Percentiles rank a stretch among this genome's conserved stretches.
phyloP scores from a whole-genome alignment of 805 yeast genomes.

The Jamesozyma jinghongensis region DNA sequence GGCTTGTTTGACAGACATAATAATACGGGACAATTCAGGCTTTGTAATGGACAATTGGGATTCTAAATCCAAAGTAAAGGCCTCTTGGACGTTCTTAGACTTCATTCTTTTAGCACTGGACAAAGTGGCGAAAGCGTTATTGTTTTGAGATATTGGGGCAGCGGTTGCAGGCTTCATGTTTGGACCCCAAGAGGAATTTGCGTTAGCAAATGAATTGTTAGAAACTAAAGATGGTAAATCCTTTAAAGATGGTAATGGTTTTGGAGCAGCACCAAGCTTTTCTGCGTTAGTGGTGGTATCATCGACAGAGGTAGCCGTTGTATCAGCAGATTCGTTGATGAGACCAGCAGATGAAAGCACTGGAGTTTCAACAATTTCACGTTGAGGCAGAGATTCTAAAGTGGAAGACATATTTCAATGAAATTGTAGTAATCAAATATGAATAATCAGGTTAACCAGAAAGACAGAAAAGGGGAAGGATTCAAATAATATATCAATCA shows the following conservation, averaged over 20 bases:
- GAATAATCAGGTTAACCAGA: constrained; percentile 6
- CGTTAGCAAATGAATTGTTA: constrained; percentile 27
- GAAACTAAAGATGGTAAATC: constrained; percentile 64
- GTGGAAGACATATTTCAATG: constrained; percentile 3
- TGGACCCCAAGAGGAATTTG: constrained; percentile 37
- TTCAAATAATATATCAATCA: neutral
- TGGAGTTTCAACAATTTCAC: constrained; percentile 1
- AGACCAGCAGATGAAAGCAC: neutral
- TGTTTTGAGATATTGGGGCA: constrained; percentile 13
- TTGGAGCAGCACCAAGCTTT: neutral
- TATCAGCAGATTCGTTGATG: neutral
- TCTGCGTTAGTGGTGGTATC: neutral
- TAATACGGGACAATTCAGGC: constrained; percentile 59
- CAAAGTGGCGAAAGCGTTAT: constrained; percentile 13
- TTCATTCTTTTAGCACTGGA: constrained; percentile 36
- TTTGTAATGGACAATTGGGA: constrained; percentile 57
- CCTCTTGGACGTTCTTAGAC: constrained; percentile 62
- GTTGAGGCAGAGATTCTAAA: constrained; percentile 1
- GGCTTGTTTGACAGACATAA: constrained; percentile 50
- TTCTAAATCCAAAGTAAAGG: constrained; percentile 62
- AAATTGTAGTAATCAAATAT: neutral
- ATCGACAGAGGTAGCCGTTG: neutral
- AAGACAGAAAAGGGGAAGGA: constrained; percentile 3
- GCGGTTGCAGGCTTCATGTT: constrained; percentile 35
- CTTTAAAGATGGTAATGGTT: constrained; percentile 27